Evolutionary conservation across 352 stramenopile genomes (phyloP).

Genomic region (Thraustochytrium striatum): DNA sequence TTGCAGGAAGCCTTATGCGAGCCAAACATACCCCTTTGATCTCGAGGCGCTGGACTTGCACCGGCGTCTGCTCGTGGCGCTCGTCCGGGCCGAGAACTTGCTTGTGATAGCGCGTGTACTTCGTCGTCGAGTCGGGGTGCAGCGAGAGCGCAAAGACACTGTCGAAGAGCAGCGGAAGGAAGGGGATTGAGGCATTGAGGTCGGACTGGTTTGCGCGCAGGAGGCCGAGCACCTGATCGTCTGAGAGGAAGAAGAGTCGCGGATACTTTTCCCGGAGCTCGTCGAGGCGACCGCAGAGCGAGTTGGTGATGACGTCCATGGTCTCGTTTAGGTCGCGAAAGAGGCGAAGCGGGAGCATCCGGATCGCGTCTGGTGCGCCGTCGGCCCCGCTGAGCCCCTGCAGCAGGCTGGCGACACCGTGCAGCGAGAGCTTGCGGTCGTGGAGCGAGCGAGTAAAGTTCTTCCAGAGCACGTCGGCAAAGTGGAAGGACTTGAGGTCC

Average conservation of each 20-base stretch:
- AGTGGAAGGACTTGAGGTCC: constrained; percentile 42
- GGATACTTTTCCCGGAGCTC: background rate
- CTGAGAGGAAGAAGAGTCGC: constrained; percentile 33
- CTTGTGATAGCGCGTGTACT: background rate
- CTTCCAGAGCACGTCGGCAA: constrained; percentile 32
- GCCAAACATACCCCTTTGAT: background rate
- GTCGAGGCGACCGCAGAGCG: constrained; percentile 10
- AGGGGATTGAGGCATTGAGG: background rate
- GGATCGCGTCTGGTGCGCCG: too few species aligned
- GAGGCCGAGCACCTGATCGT: constrained; percentile 12
- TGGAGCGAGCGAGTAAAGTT: constrained; percentile 15
- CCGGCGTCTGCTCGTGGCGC: background rate
- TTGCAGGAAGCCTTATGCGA: background rate
- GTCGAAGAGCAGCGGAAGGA: constrained; percentile 32
- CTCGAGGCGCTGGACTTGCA: background rate
- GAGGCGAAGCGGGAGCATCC: background rate
- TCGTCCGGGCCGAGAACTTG: background rate
- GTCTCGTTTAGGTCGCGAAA: constrained; percentile 43
- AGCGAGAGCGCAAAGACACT: background rate
- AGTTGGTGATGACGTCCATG: constrained; percentile 43
- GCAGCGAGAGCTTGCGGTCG: constrained; percentile 22
- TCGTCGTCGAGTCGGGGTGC: background rate
- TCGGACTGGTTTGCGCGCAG: constrained; percentile 17
- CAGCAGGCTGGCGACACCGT: background rate
- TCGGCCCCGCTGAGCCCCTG: background rate